phyloP scores from a whole-genome alignment of 2,329 filamentous ascomycete species.

The Juglanconis oblonga region DNA sequence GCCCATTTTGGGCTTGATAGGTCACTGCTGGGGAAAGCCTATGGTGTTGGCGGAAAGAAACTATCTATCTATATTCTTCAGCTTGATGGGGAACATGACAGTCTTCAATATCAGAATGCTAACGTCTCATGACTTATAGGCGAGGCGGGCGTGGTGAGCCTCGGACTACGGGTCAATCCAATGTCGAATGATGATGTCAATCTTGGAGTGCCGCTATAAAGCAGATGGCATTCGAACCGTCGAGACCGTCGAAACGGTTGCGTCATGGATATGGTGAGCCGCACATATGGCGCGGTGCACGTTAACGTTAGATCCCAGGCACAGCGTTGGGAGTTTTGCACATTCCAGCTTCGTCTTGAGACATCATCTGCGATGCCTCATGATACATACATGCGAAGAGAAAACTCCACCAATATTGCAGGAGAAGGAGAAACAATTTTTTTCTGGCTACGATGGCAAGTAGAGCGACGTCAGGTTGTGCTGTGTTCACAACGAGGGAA shows the following conservation, averaged over 20 bases:
- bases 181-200: slow-evolving; percentile 9
- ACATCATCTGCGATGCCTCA: too few relatives aligned
- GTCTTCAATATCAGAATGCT: not conserved
- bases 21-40: too few relatives aligned
- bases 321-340: too few relatives aligned
- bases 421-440: too few relatives aligned
- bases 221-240: slow-evolving; percentile 1
- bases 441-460: too few relatives aligned
- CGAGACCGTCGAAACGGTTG: not conserved
- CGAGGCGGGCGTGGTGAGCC: not conserved
- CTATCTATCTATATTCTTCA: not conserved
- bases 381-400: too few relatives aligned
- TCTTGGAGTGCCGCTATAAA: not conserved
- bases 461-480: too few relatives aligned
- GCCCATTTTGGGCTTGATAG: slow-evolving; percentile 38
- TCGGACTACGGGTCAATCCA: not conserved
- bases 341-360: too few relatives aligned
- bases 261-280: slow-evolving; percentile 10
- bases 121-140: not conserved
- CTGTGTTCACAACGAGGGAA: too few relatives aligned
- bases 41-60: too few relatives aligned
- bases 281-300: not conserved
- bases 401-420: too few relatives aligned
- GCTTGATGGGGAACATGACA: not conserved
- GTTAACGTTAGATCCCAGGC: too few relatives aligned